Percentiles rank a stretch among this genome's conserved stretches.
Conservation (phyloP, 78 protist species). For the Parvularia atlantis region DNA sequence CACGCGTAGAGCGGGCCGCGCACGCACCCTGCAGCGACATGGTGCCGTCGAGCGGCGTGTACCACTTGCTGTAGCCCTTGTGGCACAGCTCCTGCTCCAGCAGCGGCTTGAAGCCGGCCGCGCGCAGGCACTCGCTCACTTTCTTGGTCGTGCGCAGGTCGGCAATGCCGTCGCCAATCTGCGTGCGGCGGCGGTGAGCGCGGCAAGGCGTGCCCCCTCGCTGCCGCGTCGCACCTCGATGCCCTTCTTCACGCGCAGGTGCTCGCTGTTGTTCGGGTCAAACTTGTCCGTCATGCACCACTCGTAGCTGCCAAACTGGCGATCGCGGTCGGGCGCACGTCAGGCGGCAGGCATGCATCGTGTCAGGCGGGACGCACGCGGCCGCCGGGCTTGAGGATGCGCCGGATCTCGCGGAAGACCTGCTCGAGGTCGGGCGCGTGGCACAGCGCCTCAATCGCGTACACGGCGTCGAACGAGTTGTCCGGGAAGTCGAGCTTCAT, state of each 20-base stretch:
- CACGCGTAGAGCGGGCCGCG: conserved; percentile 29
- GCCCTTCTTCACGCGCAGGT: too few species aligned
- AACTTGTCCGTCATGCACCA: conserved; percentile 76
- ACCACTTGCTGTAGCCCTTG: too few species aligned
- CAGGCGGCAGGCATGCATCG: too few species aligned
- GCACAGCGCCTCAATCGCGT: conserved; percentile 82
- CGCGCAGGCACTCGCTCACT: conserved; percentile 28
- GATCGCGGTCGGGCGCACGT: too few species aligned
- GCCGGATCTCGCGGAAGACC: conserved; percentile 57
- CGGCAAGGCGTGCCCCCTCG: conserved; percentile 34
- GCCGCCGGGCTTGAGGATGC: conserved; percentile 79
- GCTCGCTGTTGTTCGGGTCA: conserved; percentile 53
- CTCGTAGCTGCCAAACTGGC: conserved; percentile 69
- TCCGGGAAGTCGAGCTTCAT: conserved; percentile 57
- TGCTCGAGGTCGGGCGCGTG: conserved; percentile 68
- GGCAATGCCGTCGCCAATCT: conserved; percentile 72
- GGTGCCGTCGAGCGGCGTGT: background rate
- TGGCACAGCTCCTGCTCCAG: background rate
- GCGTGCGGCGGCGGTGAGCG: conserved; percentile 54
- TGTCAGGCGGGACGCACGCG: too few species aligned
- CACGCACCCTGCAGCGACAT: conserved; percentile 15
- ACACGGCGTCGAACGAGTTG: conserved; percentile 65
- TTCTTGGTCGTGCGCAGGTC: conserved; percentile 31
- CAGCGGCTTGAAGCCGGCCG: conserved; percentile 57
- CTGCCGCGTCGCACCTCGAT: too few species aligned